A percentile compares a stretch with the other conserved stretches of the same genome.
Evolutionary conservation across 768 basidiomycete species (phyloP).

Genomic region (Calocera cornea): DNA sequence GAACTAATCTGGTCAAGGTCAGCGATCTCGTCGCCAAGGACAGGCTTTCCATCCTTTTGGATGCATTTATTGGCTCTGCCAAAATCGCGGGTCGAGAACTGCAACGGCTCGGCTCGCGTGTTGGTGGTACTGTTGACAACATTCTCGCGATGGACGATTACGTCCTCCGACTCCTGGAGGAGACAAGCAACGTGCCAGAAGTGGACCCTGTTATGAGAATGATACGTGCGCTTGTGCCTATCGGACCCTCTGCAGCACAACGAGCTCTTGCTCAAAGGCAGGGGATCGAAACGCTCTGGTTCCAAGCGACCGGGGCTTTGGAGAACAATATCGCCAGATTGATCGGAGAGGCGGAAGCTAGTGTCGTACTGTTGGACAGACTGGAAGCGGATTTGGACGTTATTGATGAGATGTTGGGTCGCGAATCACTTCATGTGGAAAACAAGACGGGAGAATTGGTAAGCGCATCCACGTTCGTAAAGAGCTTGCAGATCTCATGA

Average conservation of each 20-base stretch:
- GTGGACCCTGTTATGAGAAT: background rate
- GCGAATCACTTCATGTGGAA: background rate
- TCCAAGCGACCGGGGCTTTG: background rate
- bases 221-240: background rate
- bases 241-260: background rate
- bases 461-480: background rate
- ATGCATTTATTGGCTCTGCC: background rate
- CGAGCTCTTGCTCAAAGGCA: background rate
- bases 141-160: background rate
- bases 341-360: background rate
- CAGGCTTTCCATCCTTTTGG: background rate
- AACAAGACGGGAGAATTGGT: background rate
- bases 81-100: background rate
- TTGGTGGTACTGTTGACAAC: background rate
- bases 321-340: background rate
- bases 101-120: background rate
- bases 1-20: background rate
- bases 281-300: background rate
- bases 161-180: background rate
- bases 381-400: background rate
- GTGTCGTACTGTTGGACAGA: background rate
- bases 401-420: background rate
- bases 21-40: background rate
- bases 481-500: background rate
- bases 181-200: background rate